These are phyloP conservation scores for Parietaria judaica DNA, from an alignment of 306 rosid genomes.

Conservation along the genomic window DNA sequence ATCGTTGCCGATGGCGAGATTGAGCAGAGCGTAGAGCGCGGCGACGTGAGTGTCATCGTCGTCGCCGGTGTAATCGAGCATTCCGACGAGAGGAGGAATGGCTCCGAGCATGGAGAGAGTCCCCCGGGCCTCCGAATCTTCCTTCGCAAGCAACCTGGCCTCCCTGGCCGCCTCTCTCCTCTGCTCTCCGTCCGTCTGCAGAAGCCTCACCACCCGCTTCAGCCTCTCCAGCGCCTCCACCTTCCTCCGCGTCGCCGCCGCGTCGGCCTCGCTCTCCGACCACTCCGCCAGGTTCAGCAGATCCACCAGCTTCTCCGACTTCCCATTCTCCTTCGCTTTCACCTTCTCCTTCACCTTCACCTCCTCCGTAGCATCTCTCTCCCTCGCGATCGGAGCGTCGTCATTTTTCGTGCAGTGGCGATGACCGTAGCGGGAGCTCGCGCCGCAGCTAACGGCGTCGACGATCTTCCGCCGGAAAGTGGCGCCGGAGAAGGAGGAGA, in stretches of 20 bases:
- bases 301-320: conserved; percentile 74
- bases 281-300: conserved; percentile 47
- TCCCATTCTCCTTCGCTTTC: conserved; percentile 15
- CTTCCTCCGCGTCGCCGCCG: conserved; percentile 43
- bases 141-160: conserved; percentile 67
- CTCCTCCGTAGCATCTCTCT: conserved; percentile 8
- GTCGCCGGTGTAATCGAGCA: conserved; percentile 68
- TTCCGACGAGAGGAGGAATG: conserved; percentile 79
- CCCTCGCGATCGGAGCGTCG: conserved; percentile 17
- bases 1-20: conserved; percentile 90
- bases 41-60: conserved; percentile 62
- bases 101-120: conserved; percentile 86
- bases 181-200: conserved; percentile 40
- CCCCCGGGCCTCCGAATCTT: conserved; percentile 54
- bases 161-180: conserved; percentile 50
- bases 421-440: conserved; percentile 45
- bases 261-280: conserved; percentile 42
- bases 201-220: conserved; percentile 51
- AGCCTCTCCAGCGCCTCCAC: conserved; percentile 53
- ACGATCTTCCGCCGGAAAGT: conserved; percentile 59
- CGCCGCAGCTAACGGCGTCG: conserved; percentile 84
- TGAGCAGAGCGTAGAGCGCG: conserved; percentile 88
- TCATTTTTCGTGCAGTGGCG: conserved; percentile 8
- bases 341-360: background rate
- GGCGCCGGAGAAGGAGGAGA: conserved; percentile 48